phyloP scores from a whole-genome alignment of 257 asterid species.

The Scutellaria barbata region DNA sequence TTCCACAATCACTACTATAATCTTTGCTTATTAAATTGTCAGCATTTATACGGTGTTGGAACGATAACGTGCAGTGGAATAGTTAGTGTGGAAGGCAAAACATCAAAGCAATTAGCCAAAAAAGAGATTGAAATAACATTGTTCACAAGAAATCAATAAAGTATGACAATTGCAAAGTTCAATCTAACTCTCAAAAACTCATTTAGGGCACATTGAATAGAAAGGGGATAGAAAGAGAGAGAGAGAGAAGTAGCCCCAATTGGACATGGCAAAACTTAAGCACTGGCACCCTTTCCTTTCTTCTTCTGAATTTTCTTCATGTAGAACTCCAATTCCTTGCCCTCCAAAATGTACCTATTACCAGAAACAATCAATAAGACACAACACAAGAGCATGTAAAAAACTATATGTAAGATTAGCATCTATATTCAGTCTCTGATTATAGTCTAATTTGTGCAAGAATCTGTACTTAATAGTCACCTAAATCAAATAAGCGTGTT shows the following conservation, averaged over 20 bases:
- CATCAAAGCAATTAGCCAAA: background rate
- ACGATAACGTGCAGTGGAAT: background rate
- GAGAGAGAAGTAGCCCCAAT: background rate
- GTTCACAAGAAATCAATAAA: slow-evolving; percentile 10
- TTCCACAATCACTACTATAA: too few relatives aligned
- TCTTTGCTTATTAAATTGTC: too few relatives aligned
- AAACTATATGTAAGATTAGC: background rate
- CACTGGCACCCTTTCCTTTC: slow-evolving; percentile 63
- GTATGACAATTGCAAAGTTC: slow-evolving; percentile 14
- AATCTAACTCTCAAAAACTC: slow-evolving; percentile 6
- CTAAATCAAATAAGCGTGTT: background rate
- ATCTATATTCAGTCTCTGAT: background rate
- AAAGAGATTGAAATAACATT: background rate
- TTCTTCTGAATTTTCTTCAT: slow-evolving; percentile 63
- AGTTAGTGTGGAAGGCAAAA: background rate
- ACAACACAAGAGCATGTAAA: background rate
- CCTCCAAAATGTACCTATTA: slow-evolving; percentile 61
- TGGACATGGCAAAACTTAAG: slow-evolving; percentile 34
- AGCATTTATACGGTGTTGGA: too few relatives aligned
- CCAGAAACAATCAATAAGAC: background rate
- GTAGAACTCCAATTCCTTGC: slow-evolving; percentile 62
- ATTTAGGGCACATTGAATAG: slow-evolving; percentile 20
- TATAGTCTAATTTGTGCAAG: background rate
- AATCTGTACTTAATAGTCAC: background rate
- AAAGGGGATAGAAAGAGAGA: slow-evolving; percentile 5